Percentiles rank a stretch among this genome's conserved stretches.
phyloP scores from a whole-genome alignment of 345 rosid genomes.

The Angophora floribunda region DNA sequence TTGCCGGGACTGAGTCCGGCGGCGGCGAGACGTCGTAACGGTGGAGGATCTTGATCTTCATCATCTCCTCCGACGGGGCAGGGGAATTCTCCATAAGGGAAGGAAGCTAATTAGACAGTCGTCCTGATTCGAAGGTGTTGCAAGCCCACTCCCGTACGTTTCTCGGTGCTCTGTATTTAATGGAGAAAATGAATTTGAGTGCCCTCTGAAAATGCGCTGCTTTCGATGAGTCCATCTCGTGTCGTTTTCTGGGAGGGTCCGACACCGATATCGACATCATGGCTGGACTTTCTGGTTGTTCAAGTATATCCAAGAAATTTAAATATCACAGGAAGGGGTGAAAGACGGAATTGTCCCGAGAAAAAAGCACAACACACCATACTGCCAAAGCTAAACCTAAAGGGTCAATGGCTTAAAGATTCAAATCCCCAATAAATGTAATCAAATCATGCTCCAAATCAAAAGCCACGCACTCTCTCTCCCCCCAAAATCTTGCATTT shows the following conservation, averaged over 20 bases:
- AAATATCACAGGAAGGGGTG: not conserved
- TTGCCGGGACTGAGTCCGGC: slow-evolving; percentile 12
- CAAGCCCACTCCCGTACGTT: too few relatives aligned
- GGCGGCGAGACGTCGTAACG: slow-evolving; percentile 21
- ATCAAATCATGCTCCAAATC: not conserved
- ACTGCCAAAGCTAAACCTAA: not conserved
- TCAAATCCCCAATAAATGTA: too few relatives aligned
- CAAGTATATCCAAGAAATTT: too few relatives aligned
- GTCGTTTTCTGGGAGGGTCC: too few relatives aligned
- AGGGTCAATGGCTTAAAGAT: not conserved
- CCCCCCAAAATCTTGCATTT: too few relatives aligned
- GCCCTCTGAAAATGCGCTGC: not conserved
- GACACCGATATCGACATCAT: too few relatives aligned
- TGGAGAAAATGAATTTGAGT: not conserved
- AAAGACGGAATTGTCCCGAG: not conserved
- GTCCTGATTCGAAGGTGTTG: too few relatives aligned
- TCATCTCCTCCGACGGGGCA: not conserved
- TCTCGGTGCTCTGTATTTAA: not conserved
- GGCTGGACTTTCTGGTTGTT: too few relatives aligned
- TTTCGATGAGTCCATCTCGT: not conserved
- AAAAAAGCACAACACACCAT: not conserved
- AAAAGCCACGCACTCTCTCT: too few relatives aligned
- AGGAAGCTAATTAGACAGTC: not conserved
- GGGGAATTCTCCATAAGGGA: not conserved
- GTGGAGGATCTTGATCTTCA: slow-evolving; percentile 3